Conservation (phyloP, 75 land plant species). For the Isoetes taiwanensis region DNA sequence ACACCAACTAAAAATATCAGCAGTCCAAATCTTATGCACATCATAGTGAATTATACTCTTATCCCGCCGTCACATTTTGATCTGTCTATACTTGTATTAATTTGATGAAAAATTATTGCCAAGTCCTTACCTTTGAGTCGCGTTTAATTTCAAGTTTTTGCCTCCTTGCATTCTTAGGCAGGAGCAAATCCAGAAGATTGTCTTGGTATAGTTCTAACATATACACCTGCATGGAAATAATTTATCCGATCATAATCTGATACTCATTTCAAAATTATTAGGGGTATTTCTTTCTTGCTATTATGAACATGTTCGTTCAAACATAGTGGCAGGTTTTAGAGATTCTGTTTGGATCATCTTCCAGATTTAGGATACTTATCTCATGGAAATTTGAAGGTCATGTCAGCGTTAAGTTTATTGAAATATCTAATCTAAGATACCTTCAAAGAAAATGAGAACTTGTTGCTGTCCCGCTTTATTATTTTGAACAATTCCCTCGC, state of each 20-base stretch:
- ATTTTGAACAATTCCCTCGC: conserved; percentile 17
- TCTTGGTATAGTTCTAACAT: conserved; percentile 4
- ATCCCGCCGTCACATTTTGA: no score
- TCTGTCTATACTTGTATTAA: no score
- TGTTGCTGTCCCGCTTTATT: conserved; percentile 16
- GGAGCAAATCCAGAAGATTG: conserved; percentile 1
- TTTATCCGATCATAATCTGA: background rate
- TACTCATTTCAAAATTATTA: background rate
- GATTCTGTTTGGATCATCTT: background rate
- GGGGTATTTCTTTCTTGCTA: background rate
- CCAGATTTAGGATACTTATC: background rate
- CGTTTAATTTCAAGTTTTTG: conserved; percentile 6
- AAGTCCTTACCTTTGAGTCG: background rate
- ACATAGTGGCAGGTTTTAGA: background rate
- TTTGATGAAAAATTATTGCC: background rate
- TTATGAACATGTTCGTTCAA: background rate
- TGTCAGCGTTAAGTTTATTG: no score
- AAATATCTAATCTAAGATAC: background rate
- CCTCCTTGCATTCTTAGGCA: background rate
- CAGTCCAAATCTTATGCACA: background rate
- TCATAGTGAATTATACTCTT: no score
- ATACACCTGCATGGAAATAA: background rate
- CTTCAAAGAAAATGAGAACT: conserved; percentile 18
- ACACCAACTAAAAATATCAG: background rate
- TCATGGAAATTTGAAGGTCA: background rate